phyloP scores from a whole-genome alignment of 2,329 filamentous ascomycete genomes.

The Lithohypha guttulata region DNA sequence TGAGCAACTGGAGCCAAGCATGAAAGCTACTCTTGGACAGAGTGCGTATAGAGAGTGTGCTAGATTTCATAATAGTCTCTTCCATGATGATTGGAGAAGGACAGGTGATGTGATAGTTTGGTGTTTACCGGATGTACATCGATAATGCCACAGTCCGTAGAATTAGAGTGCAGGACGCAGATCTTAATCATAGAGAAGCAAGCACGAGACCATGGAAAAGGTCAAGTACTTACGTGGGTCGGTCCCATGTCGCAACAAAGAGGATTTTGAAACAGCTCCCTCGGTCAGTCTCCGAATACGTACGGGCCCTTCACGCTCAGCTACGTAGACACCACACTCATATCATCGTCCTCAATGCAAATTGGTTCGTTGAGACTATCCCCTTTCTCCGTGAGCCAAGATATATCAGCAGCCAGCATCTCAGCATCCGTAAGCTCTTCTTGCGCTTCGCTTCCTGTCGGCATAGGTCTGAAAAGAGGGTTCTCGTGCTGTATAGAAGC shows the following conservation, averaged over 20 bases:
- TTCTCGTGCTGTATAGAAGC: conserved; percentile 2
- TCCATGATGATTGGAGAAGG: conserved; percentile 52
- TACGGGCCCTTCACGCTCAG: too few relatives aligned
- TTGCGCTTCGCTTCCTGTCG: not conserved
- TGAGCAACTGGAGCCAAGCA: conserved; percentile 42
- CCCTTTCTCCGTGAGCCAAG: not conserved
- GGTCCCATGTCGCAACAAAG: too few relatives aligned
- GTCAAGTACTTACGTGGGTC: too few relatives aligned
- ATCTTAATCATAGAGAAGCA: too few relatives aligned
- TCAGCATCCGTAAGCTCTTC: not conserved
- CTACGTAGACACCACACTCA: too few relatives aligned
- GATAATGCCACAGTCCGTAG: too few relatives aligned
- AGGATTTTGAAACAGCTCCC: too few relatives aligned
- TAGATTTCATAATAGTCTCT: conserved; percentile 51
- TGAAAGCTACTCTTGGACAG: conserved; percentile 33
- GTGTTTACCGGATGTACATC: conserved; percentile 37
- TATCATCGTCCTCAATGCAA: conserved; percentile 1
- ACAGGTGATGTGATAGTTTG: conserved; percentile 54
- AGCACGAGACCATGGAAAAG: too few relatives aligned
- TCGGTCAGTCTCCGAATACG: too few relatives aligned
- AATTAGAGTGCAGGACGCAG: too few relatives aligned
- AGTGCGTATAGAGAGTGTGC: conserved; percentile 48
- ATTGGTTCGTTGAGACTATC: conserved; percentile 1
- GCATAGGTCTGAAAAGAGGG: conserved; percentile 3
- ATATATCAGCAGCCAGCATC: not conserved